phyloP scores from a whole-genome alignment of 208 protist species.

The Wallacemonas rigidus region DNA sequence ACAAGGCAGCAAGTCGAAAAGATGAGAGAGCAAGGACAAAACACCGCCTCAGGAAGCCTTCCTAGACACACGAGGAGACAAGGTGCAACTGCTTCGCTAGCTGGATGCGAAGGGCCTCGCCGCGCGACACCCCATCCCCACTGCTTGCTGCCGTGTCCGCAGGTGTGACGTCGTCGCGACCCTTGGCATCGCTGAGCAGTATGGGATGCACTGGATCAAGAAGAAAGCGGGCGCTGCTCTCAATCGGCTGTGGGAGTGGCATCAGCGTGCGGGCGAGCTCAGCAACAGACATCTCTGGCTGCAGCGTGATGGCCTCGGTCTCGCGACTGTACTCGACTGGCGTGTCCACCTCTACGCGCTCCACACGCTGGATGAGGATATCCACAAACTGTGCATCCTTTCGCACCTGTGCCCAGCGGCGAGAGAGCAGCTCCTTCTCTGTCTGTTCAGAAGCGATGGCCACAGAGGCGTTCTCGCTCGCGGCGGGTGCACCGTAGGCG shows the following conservation, averaged over 20 bases:
- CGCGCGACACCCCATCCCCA: not conserved
- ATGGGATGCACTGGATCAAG: conserved; percentile 41
- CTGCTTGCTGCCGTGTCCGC: not conserved
- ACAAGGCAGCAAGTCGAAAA: too few relatives aligned
- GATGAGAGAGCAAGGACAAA: conserved; percentile 8
- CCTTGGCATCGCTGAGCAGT: not conserved
- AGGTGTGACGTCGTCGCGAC: not conserved
- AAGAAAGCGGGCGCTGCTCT: conserved; percentile 49
- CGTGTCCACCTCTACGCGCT: conserved; percentile 62
- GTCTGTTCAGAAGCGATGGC: conserved; percentile 29
- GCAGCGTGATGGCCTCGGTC: conserved; percentile 61
- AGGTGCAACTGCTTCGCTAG: conserved; percentile 6
- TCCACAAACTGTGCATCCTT: conserved; percentile 72
- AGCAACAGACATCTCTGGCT: conserved; percentile 44
- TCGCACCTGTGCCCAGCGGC: conserved; percentile 60
- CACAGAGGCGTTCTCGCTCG: conserved; percentile 5
- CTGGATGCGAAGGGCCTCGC: not conserved
- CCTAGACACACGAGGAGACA: conserved; percentile 9
- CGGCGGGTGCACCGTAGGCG: conserved; percentile 11
- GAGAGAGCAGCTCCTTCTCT: conserved; percentile 55
- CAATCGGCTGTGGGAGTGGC: conserved; percentile 43
- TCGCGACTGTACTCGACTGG: conserved; percentile 71
- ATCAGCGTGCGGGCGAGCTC: conserved; percentile 45
- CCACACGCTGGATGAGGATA: conserved; percentile 73
- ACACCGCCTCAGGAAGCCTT: conserved; percentile 10